Percentiles rank a stretch among this genome's conserved stretches.
phyloP scores from a whole-genome alignment of 352 stramenopile species.

The Saprolegnia diclina region DNA sequence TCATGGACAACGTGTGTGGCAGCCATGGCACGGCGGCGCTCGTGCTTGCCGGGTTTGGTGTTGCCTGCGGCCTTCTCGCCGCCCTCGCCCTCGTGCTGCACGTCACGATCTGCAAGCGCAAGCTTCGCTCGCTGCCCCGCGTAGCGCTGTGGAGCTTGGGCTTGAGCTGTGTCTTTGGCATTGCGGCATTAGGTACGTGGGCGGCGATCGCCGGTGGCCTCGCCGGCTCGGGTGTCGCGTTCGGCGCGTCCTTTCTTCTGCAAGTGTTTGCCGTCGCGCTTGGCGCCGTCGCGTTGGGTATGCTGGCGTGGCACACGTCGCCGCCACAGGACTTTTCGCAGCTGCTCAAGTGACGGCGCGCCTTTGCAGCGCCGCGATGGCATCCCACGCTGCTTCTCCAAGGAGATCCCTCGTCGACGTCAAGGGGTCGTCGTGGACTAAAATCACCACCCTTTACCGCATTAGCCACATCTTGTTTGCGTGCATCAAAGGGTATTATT shows the following conservation, averaged over 20 bases:
- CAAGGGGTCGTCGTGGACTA: neutral
- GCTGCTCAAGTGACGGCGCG: neutral
- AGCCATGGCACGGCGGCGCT: neutral
- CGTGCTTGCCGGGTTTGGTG: neutral
- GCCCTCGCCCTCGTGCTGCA: neutral
- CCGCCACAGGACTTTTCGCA: neutral
- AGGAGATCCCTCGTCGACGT: neutral
- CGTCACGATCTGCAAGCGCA: neutral
- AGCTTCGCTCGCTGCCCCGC: neutral
- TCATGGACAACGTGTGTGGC: neutral
- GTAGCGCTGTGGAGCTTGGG: neutral
- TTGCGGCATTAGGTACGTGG: neutral
- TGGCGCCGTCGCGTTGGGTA: neutral
- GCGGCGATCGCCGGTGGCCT: neutral
- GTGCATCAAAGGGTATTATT: neutral
- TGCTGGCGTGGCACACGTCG: neutral
- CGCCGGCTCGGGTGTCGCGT: neutral
- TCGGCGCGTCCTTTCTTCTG: constrained; percentile 7
- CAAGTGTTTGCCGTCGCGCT: neutral
- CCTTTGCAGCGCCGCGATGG: neutral
- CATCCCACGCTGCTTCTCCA: neutral
- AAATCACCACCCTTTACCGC: neutral
- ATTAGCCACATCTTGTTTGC: neutral
- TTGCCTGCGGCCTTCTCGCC: neutral
- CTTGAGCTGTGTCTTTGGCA: neutral